A percentile compares a stretch with the other conserved stretches of the same genome.
Evolutionary conservation across 1,284 basidiomycete species (phyloP).

Genomic region (Melampsora occidentalis): DNA sequence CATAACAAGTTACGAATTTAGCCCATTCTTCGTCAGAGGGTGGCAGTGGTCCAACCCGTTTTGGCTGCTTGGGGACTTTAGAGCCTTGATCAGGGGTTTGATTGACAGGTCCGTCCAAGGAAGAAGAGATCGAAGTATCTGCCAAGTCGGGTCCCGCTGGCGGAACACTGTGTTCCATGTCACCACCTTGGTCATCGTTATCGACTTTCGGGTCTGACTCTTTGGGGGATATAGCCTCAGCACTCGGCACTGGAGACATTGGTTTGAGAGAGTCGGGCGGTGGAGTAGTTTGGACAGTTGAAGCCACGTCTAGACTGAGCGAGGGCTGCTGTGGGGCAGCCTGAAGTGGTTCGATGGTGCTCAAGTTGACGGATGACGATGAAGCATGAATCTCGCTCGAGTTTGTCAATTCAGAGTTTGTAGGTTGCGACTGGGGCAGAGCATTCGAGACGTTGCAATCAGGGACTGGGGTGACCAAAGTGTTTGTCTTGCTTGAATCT

Average conservation of each 20-base stretch:
- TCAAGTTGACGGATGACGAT: neutral
- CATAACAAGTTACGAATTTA: conserved; percentile 23
- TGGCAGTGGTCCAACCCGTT: conserved; percentile 44
- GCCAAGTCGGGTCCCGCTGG: neutral
- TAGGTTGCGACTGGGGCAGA: neutral
- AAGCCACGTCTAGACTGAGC: neutral
- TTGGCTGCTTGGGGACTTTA: conserved; percentile 21
- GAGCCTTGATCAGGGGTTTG: neutral
- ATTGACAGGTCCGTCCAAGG: neutral
- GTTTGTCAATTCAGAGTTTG: too few relatives aligned
- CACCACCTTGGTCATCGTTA: neutral
- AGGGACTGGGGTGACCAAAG: neutral
- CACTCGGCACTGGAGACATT: neutral
- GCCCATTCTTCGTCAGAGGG: conserved; percentile 45
- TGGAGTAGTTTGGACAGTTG: neutral
- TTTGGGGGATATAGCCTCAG: neutral
- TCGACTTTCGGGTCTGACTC: neutral
- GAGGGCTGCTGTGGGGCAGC: neutral
- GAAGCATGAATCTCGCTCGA: neutral
- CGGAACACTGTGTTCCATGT: neutral
- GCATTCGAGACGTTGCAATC: neutral
- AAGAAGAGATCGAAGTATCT: neutral
- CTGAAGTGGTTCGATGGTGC: neutral
- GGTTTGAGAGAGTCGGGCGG: neutral
- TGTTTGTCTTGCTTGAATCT: neutral